Conservation (phyloP, 805 yeast species). For the Martiniozyma abietophila region DNA sequence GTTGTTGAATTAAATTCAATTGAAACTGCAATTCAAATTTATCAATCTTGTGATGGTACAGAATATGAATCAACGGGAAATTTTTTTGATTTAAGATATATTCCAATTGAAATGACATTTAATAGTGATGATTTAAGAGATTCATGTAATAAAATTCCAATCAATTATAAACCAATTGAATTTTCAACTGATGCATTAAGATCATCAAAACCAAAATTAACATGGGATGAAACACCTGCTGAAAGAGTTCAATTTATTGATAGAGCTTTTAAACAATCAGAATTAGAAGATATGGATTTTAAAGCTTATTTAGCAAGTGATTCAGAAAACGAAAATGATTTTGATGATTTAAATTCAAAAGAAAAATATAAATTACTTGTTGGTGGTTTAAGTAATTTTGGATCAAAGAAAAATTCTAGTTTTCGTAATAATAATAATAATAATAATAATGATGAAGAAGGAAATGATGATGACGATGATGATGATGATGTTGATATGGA, state of each 20-base stretch:
- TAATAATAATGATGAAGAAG: neutral
- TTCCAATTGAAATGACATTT: conserved; percentile 89
- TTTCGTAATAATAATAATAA: conserved; percentile 1
- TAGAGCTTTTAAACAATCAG: conserved; percentile 79
- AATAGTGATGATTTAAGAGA: conserved; percentile 65
- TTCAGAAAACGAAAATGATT: conserved; percentile 47
- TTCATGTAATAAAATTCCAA: conserved; percentile 60
- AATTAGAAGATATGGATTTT: conserved; percentile 84
- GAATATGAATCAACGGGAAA: conserved; percentile 96
- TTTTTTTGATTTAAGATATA: conserved; percentile 81
- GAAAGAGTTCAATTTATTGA: conserved; percentile 72
- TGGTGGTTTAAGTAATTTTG: neutral
- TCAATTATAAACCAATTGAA: conserved; percentile 63
- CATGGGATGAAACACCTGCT: conserved; percentile 98
- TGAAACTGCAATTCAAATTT: conserved; percentile 62
- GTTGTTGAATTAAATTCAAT: conserved; percentile 75
- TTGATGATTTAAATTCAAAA: conserved; percentile 31
- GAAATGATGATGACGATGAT: conserved; percentile 24
- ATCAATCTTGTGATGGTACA: conserved; percentile 85
- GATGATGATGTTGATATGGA: conserved; percentile 84
- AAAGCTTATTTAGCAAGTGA: conserved; percentile 85
- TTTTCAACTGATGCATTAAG: conserved; percentile 94
- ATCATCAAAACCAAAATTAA: conserved; percentile 89
- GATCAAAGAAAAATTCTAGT: conserved; percentile 4
- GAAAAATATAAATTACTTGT: conserved; percentile 51